Evolutionary conservation across 2,329 filamentous ascomycete genomes (phyloP), one percentile per base, ranked within the genome.

Genomic region (Elsinoe batatas): DNA sequence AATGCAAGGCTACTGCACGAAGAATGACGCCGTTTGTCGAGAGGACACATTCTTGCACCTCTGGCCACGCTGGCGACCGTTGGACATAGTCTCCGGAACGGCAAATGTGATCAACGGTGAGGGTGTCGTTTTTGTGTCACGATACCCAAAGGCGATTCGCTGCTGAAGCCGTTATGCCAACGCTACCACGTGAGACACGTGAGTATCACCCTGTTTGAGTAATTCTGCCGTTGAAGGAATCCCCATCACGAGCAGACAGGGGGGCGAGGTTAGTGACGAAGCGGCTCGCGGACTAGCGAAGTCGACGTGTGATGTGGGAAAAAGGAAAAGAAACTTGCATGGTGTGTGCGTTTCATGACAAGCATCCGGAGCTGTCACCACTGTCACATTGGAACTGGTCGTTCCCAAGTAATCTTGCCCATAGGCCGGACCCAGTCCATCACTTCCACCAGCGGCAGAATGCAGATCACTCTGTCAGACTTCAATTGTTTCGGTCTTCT

Each of bases 31-130:
- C 47, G 47, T 51, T 51, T 38, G 47, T 51, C 40, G 35, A 36
- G 47, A 26, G 15, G 15, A 51, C 30, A 17, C 47, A 51, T 51
- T 36, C 8, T 17, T 26, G 32, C 32, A 20, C 35, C 26, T 38
- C 37, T 38, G 47, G 15, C 17, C 35, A 20, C 17, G 18, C 47
- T 20, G 26, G 26, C 33, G 47, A 37, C 47, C 47, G 47, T 51
- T 51, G 18, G 32, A 33, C 33, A 36, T 51, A 51, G 47, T 51
- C 15, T 38, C 20, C 33, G 47, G 47, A 51, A 51, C 47, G 47
- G 47, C 47, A 51, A 51, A 51, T 51, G 47, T 51, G 47, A 20
- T 38, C 47, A 11, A 69, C 60, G 1, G 70, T 68, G 58, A 69
- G 43, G n/a, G 26, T 44, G 53, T 55, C 53, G 53, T 47, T 55